Percentiles rank a stretch among this genome's conserved stretches.
These are phyloP conservation scores for Geranium brycei DNA, from an alignment of 345 rosid species.

Conservation along the genomic window DNA sequence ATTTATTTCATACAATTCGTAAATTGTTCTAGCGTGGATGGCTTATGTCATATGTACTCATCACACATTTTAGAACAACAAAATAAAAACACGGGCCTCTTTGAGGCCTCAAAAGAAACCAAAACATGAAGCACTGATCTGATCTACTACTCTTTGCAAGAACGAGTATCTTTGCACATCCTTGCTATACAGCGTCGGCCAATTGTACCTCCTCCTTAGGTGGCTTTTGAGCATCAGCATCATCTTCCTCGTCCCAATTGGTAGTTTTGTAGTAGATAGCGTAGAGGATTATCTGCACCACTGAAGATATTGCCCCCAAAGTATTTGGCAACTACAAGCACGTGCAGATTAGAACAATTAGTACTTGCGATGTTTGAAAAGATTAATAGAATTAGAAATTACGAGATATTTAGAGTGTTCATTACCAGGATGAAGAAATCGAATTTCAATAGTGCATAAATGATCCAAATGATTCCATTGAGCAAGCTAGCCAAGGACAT, in stretches of 20 bases:
- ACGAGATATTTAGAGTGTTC: background rate
- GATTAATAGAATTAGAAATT: too few relatives aligned
- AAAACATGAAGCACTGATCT: too few relatives aligned
- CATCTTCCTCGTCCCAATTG: slow-evolving; percentile 27
- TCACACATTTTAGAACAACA: too few relatives aligned
- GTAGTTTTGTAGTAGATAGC: slow-evolving; percentile 32
- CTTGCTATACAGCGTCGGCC: background rate
- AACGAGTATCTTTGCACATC: too few relatives aligned
- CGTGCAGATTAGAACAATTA: too few relatives aligned
- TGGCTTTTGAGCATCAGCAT: background rate
- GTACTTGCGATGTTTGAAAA: too few relatives aligned
- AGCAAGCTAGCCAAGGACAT: slow-evolving; percentile 39
- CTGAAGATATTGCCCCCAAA: slow-evolving; percentile 39
- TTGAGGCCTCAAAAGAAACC: too few relatives aligned
- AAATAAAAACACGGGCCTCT: too few relatives aligned
- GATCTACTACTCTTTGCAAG: too few relatives aligned
- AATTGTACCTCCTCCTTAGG: slow-evolving; percentile 20
- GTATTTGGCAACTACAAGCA: slow-evolving; percentile 29
- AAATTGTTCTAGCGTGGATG: too few relatives aligned
- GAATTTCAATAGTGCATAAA: slow-evolving; percentile 42
- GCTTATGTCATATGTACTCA: too few relatives aligned
- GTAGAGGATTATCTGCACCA: slow-evolving; percentile 36
- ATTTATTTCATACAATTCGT: too few relatives aligned
- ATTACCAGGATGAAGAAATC: slow-evolving; percentile 52
- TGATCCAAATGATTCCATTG: slow-evolving; percentile 47